Conservation (phyloP, 768 basidiomycete species). For the Psilocybe azurescens region DNA sequence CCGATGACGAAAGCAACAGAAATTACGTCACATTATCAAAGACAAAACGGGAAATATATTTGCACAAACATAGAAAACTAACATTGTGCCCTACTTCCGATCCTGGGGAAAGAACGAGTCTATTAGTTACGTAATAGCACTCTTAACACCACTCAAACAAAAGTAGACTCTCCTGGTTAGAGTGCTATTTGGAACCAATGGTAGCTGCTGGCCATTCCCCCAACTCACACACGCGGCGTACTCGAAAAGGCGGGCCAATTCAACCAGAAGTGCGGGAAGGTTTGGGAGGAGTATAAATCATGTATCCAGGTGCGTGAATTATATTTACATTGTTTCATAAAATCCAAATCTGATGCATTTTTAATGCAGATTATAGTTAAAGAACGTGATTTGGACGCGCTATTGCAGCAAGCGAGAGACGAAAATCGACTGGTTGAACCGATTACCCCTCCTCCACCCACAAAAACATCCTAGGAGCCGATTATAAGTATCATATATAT, state of each 20-base stretch:
- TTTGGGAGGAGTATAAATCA: slow-evolving; percentile 80
- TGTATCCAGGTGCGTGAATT: slow-evolving; percentile 79
- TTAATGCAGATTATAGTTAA: slow-evolving; percentile 71
- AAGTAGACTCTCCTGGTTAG: slow-evolving; percentile 49
- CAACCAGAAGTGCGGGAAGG: slow-evolving; percentile 79
- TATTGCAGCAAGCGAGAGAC: slow-evolving; percentile 80
- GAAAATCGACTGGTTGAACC: slow-evolving; percentile 79
- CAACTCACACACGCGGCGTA: slow-evolving; percentile 57
- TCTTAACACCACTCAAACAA: no score
- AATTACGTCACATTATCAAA: no score
- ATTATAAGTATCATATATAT: no score
- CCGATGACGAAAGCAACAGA: no score
- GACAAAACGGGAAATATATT: no score
- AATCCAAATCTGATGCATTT: neutral
- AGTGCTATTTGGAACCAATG: slow-evolving; percentile 91
- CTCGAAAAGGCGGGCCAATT: slow-evolving; percentile 90
- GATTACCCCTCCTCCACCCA: slow-evolving; percentile 40
- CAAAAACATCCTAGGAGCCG: neutral
- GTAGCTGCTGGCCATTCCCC: slow-evolving; percentile 39
- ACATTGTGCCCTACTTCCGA: no score
- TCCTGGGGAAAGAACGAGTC: no score
- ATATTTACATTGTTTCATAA: neutral
- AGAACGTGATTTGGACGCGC: slow-evolving; percentile 74
- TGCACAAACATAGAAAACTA: no score
- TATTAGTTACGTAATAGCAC: no score